Percentiles rank a stretch among this genome's conserved stretches.
Evolutionary conservation across 352 stramenopile genomes (phyloP).

Genomic region (Globisporangium nunn): DNA sequence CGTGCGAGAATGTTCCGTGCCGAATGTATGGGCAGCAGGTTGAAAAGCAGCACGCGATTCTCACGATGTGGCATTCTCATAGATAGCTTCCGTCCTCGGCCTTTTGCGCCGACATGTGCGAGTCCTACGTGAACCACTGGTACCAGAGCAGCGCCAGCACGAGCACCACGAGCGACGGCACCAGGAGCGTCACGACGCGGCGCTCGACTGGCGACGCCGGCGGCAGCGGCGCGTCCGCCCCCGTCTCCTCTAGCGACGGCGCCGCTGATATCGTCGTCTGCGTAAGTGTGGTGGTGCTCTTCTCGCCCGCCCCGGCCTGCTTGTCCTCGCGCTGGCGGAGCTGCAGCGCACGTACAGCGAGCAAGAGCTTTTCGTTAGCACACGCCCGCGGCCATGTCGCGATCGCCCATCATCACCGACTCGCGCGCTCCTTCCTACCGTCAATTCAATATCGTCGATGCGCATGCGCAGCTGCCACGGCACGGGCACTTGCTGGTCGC

Average conservation of each 20-base stretch:
- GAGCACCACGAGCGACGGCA: slow-evolving; percentile 39
- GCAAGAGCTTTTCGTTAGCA: not conserved
- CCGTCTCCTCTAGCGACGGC: not conserved
- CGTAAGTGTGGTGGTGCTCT: slow-evolving; percentile 17
- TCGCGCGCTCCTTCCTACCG: slow-evolving; percentile 21
- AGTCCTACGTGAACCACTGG: slow-evolving; percentile 20
- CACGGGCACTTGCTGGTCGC: slow-evolving; percentile 32
- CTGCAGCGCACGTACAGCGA: slow-evolving; percentile 11
- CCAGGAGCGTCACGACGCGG: slow-evolving; percentile 34
- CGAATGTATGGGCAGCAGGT: too few relatives aligned
- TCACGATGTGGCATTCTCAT: not conserved
- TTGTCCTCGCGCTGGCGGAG: slow-evolving; percentile 43
- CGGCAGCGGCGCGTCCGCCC: slow-evolving; percentile 5
- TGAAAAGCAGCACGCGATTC: not conserved
- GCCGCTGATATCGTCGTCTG: not conserved
- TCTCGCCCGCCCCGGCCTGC: not conserved
- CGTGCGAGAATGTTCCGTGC: not conserved
- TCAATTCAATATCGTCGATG: slow-evolving; percentile 78
- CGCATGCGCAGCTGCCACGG: slow-evolving; percentile 68
- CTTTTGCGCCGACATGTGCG: too few relatives aligned
- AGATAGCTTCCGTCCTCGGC: too few relatives aligned
- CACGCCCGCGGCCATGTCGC: too few relatives aligned
- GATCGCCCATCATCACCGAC: not conserved
- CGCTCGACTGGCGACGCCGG: slow-evolving; percentile 13
- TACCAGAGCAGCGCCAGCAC: slow-evolving; percentile 43